Evolutionary conservation across 1,139 yeast genomes (phyloP).

Genomic region (Suhomyces bribrorum): DNA sequence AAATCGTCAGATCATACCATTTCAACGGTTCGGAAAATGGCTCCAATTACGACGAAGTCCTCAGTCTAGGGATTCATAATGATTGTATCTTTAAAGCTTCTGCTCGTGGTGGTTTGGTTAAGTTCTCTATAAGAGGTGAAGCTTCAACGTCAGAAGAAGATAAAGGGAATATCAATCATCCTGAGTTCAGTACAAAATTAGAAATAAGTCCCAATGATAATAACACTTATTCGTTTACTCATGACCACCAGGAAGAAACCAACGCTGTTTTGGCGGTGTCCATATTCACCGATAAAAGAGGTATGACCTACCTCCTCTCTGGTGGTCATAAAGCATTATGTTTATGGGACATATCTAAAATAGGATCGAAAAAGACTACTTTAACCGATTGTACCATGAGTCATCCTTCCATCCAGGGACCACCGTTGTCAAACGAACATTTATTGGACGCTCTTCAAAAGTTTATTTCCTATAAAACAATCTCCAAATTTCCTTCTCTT

Average conservation of each 20-base stretch:
- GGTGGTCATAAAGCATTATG: conserved; percentile 42
- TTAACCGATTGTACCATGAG: neutral
- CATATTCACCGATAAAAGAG: conserved; percentile 23
- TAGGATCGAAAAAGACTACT: conserved; percentile 15
- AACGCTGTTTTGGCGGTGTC: conserved; percentile 31
- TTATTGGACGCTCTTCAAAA: conserved; percentile 63
- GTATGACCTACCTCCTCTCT: conserved; percentile 32
- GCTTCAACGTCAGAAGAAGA: conserved; percentile 11
- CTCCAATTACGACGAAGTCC: conserved; percentile 29
- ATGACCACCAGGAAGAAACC: conserved; percentile 16
- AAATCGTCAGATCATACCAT: conserved; percentile 60
- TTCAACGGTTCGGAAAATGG: conserved; percentile 28
- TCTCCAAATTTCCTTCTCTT: conserved; percentile 67
- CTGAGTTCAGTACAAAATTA: conserved; percentile 8
- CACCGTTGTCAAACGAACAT: conserved; percentile 55
- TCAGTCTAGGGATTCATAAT: conserved; percentile 47
- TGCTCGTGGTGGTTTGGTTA: conserved; percentile 53
- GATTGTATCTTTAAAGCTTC: conserved; percentile 60
- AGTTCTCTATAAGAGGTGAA: conserved; percentile 43
- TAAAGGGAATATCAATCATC: conserved; percentile 14
- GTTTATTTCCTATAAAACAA: conserved; percentile 70
- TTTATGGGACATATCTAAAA: conserved; percentile 38
- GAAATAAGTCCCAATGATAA: conserved; percentile 22
- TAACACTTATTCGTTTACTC: conserved; percentile 13
- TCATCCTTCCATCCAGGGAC: conserved; percentile 34